Base-by-base conservation (phyloP, 352 stramenopile species). In the Globisporangium emineosum region DNA sequence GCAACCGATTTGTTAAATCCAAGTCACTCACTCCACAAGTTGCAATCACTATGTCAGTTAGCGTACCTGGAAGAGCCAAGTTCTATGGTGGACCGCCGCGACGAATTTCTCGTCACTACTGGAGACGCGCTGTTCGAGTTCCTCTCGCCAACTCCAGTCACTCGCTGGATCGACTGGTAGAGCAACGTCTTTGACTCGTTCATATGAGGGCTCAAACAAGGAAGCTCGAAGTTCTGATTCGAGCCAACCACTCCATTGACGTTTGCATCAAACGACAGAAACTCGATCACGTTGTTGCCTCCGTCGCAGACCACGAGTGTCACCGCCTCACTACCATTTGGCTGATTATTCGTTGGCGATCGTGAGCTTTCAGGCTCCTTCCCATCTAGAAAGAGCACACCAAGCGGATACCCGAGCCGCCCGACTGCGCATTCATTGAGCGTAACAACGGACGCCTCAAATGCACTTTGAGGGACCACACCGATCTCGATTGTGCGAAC, bases 401-500 rank as follows among this genome's bases (percentile, higher is more conserved):
- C 64, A 5, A 69, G 57, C n/a, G 64, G 64, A 19, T 57, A 64
- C 17, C 37, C 64, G 17, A 69, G 64, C 15, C 25, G 29, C 23
- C 59, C 60, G 13, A 59, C 27, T 30, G 60, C n/a, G 8, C 60
- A 54, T 12, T 57, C 57, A 10, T 27, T 27, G 2, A 60, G 30
- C 9, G 49, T 63, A 8, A 23, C 23, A 10, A 29, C 43, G 30
- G 56, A 62, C 17, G 47, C 42, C 19, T 68, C 42, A n/a, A 43
- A 27, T 1, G 62, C 29, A 29, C 55, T 62, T 5, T 52, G 55
- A 17, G 62, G 56, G 2, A 68, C 52, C 8, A 43, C 33, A 10
- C 62, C 67, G 21, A 86, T 47, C 63, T 77, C 67, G 35, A 86
- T 75, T n/a, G 77, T 83, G 19, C 68, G 72, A 23, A 81, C 77